These are phyloP conservation scores for Microsporum canis DNA, from an alignment of 2,329 filamentous ascomycete species.

Conservation along the genomic window DNA sequence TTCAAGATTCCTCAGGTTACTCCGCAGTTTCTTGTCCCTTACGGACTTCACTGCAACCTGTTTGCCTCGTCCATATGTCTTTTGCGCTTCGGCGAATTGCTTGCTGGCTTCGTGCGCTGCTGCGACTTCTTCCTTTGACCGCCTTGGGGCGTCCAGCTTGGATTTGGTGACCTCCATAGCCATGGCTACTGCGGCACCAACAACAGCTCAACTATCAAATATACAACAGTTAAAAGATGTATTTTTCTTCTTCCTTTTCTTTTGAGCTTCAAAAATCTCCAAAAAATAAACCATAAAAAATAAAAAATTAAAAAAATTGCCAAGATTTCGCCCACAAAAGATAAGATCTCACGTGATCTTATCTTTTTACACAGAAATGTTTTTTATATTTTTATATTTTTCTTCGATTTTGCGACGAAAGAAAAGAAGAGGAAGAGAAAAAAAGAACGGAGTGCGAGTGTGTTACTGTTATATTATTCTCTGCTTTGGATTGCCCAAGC, in stretches of 20 bases:
- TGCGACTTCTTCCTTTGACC: constrained; percentile 7
- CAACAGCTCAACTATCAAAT: not conserved
- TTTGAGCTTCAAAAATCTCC: not conserved
- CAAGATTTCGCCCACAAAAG: constrained; percentile 23
- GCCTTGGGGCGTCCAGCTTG: constrained; percentile 11
- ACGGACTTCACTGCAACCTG: constrained; percentile 60
- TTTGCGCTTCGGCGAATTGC: constrained; percentile 46
- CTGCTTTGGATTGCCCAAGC: constrained; percentile 5
- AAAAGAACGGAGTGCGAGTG: not conserved
- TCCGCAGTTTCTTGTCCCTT: constrained; percentile 80
- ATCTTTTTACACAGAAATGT: constrained; percentile 17
- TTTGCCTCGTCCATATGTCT: constrained; percentile 73
- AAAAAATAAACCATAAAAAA: not conserved
- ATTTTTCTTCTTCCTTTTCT: not conserved
- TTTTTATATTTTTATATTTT: constrained; percentile 18
- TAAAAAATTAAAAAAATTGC: constrained; percentile 19
- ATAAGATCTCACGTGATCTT: constrained; percentile 7
- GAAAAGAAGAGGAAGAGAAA: not conserved
- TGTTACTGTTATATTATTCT: not conserved
- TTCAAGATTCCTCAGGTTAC: constrained; percentile 68
- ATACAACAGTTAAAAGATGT: not conserved
- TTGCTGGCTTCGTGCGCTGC: constrained; percentile 32
- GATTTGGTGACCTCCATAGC: constrained; percentile 13
- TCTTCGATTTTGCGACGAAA: constrained; percentile 11
- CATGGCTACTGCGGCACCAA: not conserved